Evolutionary conservation across 1,139 yeast genomes (phyloP), one percentile per base, ranked within the genome.

Genomic region (Magnusiomyces tetraspermus): DNA sequence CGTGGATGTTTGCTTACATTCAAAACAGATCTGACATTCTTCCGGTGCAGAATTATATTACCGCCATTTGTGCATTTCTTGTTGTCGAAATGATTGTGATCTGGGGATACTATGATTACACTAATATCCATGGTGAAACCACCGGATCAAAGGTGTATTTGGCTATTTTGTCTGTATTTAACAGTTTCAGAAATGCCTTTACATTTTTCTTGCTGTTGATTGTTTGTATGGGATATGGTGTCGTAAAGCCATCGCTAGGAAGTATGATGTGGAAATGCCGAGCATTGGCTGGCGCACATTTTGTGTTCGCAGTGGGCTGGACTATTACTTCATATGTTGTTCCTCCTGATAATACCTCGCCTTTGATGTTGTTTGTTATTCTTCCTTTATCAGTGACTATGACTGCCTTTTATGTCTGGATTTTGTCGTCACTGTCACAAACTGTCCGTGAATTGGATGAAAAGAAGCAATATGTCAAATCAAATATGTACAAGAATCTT

Each of bases 161-260:
- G 78, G 80, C 80, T 8, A 78, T 90, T 64, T 77, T 90, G 50
- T 83, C 97, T 1, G 66, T 88, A 28, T 72, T 90, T 66, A 87
- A 88, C 65, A 80, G 96, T 1, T 79, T 81, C 59, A 85, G 95
- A 63, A 78, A 87, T 55, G 83, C 97, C 0, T 88, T 88, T 66
- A 85, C 97, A 10, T 85, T 92, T 71, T 94, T 90, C 71, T 71
- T 94, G 62, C 73, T 94, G 54, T 75, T 92, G 58, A 83, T 90
- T 61, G 92, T 94, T 55, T 78, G 95, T 19, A 74, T 90, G 60
- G 98, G 98, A 36, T 94, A 90, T 68, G 97, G 98, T 56, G 92
- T 94, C 52, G 98, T 94, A 42, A 69, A 65, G 62, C 87, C 96
- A 51, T 84, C 89, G 60, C 76, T 94, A 57, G 88, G 89, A 51